Base-by-base conservation (phyloP, 2,329 filamentous ascomycete genomes). In the Trichoderma sp. region DNA sequence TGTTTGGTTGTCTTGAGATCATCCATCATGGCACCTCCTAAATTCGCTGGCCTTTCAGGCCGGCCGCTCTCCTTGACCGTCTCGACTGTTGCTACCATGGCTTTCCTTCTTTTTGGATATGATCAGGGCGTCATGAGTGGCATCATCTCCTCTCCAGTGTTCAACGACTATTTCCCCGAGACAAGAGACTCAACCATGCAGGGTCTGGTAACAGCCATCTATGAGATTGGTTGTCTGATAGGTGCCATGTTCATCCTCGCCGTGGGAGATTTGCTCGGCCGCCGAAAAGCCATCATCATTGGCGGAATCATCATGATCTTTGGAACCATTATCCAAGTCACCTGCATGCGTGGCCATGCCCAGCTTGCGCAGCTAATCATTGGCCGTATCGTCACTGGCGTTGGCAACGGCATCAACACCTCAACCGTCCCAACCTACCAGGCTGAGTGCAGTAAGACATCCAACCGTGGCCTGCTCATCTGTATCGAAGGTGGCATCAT, bases 61-160 rank as follows among this genome's bases (percentile, higher is more conserved):
- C 83, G 81, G 72, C 81, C 79, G 46, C 82, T 91, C 65, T 86
- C 84, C 21, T 73, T 89, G 70, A 80, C 84, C 49, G 83, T 91
- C 58, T 89, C 89, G 1, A 83, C 84, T n/a, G 83, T 90, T 30
- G 87, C 88, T 4, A 90, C 88, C 0, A 88, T 86, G 60, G 88
- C 86, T 26, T 89, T 89, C 79, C 76, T 89, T 32, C 82, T 87
- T n/a, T 87, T 87, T 70, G 85, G 85, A 68, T 87, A 87, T 74
- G 85, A 87, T 69, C 86, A 83, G 76, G 81, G 83, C 72, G 82
- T 84, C 49, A 87, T 87, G 85, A 81, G 79, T 66, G 84, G 85
- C 6, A 84, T 87, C 71, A 86, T 87, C 70, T 82, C 82, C 24
- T 82, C 84, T 4, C 76, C 79, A 1, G 80, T 81, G 7, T 87